A percentile compares a stretch with the other conserved stretches of the same genome.
Conservation (phyloP, 169 alveolate species). For the Plasmodium blacklocki region DNA sequence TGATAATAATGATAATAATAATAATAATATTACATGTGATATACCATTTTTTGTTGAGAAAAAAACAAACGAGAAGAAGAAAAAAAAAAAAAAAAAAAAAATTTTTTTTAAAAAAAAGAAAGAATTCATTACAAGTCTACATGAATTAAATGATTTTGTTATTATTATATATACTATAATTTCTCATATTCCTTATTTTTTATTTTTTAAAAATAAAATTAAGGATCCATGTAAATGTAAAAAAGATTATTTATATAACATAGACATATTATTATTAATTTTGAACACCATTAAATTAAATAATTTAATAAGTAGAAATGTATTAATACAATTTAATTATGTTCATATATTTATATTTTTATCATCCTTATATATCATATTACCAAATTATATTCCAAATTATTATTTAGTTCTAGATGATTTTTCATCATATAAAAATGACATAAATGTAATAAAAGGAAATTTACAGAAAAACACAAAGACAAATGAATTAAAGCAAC, state of each 20-base stretch:
- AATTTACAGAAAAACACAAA: constrained; percentile 13
- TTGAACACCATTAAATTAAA: constrained; percentile 42
- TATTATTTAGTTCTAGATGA: constrained; percentile 64
- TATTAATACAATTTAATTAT: constrained; percentile 51
- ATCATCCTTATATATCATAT: constrained; percentile 43
- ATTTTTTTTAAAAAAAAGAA: constrained; percentile 15
- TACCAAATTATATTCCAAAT: constrained; percentile 59
- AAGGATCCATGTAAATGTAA: constrained; percentile 32
- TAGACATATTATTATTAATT: constrained; percentile 44
- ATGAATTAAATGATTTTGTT: constrained; percentile 58
- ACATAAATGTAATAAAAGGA: constrained; percentile 14
- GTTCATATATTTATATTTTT: constrained; percentile 54
- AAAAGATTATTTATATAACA: constrained; percentile 33
- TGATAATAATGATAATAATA: not conserved
- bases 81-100: constrained; percentile 18
- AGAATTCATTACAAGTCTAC: constrained; percentile 17
- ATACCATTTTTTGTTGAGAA: not conserved
- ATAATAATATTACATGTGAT: not conserved
- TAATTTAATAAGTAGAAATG: constrained; percentile 33
- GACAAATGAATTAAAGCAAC: not conserved
- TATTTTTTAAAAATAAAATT: constrained; percentile 72
- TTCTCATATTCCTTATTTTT: constrained; percentile 69
- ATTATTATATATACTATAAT: constrained; percentile 55
- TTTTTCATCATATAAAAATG: constrained; percentile 32
- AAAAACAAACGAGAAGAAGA: not conserved